phyloP scores from a whole-genome alignment of 768 basidiomycete species.

The Tubosaeta sp. region DNA sequence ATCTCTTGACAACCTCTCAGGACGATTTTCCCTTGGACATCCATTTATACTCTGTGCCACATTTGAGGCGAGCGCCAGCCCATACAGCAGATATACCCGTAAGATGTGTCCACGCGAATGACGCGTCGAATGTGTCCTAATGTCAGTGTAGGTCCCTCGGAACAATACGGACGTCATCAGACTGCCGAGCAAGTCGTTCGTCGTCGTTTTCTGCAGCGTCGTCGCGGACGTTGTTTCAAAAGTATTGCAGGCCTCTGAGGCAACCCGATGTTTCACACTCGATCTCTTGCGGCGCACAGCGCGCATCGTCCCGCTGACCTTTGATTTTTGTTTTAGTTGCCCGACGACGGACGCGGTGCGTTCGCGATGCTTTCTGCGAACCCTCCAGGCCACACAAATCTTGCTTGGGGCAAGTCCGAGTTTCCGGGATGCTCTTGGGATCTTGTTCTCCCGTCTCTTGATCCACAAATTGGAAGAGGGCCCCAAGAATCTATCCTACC shows the following conservation, averaged over 20 bases:
- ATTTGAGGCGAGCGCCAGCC: slow-evolving; percentile 29
- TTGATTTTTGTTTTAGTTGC: slow-evolving; percentile 42
- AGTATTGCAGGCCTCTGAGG: slow-evolving; percentile 39
- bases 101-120: slow-evolving; percentile 7
- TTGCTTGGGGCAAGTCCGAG: slow-evolving; percentile 20
- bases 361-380: slow-evolving; percentile 36
- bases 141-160: slow-evolving; percentile 29
- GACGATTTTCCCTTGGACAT: slow-evolving; percentile 36
- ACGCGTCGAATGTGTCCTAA: slow-evolving; percentile 11
- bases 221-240: slow-evolving; percentile 42
- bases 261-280: slow-evolving; percentile 45
- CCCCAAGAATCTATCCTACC: slow-evolving; percentile 24
- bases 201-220: slow-evolving; percentile 45
- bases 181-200: slow-evolving; percentile 36
- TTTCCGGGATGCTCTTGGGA: slow-evolving; percentile 30
- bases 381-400: slow-evolving; percentile 33
- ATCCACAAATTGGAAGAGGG: slow-evolving; percentile 42
- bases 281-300: slow-evolving; percentile 44
- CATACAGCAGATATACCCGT: slow-evolving; percentile 34
- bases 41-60: slow-evolving; percentile 38
- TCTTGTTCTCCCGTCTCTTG: slow-evolving; percentile 23
- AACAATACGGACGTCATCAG: slow-evolving; percentile 33
- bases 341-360: slow-evolving; percentile 31
- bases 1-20: slow-evolving; percentile 33
- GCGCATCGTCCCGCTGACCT: slow-evolving; percentile 36